Evolutionary conservation across 2,329 filamentous ascomycete genomes (phyloP), one percentile per base, ranked within the genome.

Genomic region (Thelonectria olida): DNA sequence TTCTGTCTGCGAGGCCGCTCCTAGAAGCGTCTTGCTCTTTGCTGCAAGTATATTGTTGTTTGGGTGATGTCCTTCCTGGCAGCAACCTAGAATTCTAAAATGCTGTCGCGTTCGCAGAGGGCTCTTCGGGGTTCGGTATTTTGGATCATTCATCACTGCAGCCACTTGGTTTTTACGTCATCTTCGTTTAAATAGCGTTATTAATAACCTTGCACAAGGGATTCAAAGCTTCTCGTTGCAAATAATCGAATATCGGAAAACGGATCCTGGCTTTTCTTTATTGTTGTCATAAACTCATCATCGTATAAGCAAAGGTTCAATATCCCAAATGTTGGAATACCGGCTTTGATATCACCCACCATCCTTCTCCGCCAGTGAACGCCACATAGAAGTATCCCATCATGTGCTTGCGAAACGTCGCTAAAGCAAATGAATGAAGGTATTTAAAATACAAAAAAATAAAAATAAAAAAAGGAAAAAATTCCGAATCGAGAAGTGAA

Each of bases 231-330:
- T 22, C 25, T n/a, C 19, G 23, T 38, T 25, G 10, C 12, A 27
- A 19, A 51, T 25, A 42, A 20, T 34, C 13, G 28, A 51, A 13
- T 12, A 27, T 51, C 17, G 13, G 28, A 45, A 27, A 54, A 44
- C 27, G 12, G 25, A 8, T 7, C 45, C 28, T 8, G n/a, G 28
- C 34, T 23, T 47, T 48, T 22, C 41, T 62, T 50, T 39, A 62
- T 59, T 52, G 27, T 45, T 22, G 19, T 59, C 60, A 23, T 59
- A 54, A 39, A 52, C 23, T 62, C 60, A 51, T 62, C 38, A 62
- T 51, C 39, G 44, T 52, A 48, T 49, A 19, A 54, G 27, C 28
- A 23, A 28, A 52, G 41, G 51, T 47, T 28, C 20, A n/a, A 42
- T 28, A 55, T 55, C 51, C 48, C 45, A 58, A 36, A 58, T 44